Conservation (phyloP, 139 green algal genomes). For the Penium margaritaceum region DNA sequence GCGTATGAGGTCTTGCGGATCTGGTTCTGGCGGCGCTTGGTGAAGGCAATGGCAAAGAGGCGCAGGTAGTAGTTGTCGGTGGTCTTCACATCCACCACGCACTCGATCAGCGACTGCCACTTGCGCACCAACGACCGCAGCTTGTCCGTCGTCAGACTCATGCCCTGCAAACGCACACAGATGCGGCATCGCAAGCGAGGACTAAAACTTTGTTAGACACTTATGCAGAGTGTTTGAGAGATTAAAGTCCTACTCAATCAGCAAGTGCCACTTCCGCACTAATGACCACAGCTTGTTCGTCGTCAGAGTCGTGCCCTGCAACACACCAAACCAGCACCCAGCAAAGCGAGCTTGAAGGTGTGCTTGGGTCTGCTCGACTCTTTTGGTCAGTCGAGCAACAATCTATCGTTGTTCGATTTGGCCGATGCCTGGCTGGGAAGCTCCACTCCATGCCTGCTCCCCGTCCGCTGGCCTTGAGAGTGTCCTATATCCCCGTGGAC, state of each 20-base stretch:
- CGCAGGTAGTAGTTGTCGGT: slow-evolving; percentile 93
- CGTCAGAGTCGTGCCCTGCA: slow-evolving; percentile 93
- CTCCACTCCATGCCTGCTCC: too few relatives aligned
- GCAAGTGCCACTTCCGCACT: slow-evolving; percentile 97
- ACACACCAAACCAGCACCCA: too few relatives aligned
- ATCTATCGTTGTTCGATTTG: too few relatives aligned
- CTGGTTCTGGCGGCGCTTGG: slow-evolving; percentile 84
- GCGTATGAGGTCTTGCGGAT: slow-evolving; percentile 93
- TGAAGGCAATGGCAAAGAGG: slow-evolving; percentile 97
- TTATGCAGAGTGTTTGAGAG: slow-evolving; percentile 99
- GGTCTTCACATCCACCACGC: slow-evolving; percentile 95
- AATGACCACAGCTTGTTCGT: slow-evolving; percentile 97
- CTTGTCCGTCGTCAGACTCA: slow-evolving; percentile 99
- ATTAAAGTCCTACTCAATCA: slow-evolving; percentile 95
- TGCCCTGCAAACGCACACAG: slow-evolving; percentile 71
- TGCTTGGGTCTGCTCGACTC: too few relatives aligned
- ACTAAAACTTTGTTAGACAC: too few relatives aligned
- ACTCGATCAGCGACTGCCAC: slow-evolving; percentile 98
- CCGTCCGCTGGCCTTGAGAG: too few relatives aligned
- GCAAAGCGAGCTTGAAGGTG: too few relatives aligned
- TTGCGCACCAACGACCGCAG: slow-evolving; percentile 94
- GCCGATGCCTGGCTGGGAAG: too few relatives aligned
- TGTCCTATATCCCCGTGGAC: too few relatives aligned
- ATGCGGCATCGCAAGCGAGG: too few relatives aligned
- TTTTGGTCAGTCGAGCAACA: too few relatives aligned